These are phyloP conservation scores for Talaromyces funiculosus DNA, from an alignment of 2,329 filamentous ascomycete genomes.

Conservation along the genomic window DNA sequence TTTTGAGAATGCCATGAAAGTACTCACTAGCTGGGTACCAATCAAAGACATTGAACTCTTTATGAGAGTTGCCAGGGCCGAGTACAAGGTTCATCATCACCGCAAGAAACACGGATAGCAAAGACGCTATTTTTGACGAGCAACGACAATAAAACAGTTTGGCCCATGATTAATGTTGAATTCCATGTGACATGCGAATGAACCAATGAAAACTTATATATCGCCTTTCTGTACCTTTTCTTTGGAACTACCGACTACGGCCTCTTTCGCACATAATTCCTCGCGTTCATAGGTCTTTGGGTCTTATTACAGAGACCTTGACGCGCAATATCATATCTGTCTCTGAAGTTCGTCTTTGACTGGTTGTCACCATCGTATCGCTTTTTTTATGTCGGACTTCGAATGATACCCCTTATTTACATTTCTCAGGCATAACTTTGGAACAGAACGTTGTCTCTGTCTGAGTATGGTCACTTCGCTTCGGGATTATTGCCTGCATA, in stretches of 20 bases:
- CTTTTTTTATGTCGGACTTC: background rate
- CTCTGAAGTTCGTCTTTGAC: background rate
- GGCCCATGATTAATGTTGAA: background rate
- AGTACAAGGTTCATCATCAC: conserved; percentile 65
- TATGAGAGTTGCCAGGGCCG: conserved; percentile 81
- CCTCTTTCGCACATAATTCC: background rate
- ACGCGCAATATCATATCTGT: background rate
- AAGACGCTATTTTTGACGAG: background rate
- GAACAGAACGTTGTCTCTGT: background rate
- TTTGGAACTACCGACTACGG: background rate
- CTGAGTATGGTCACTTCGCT: background rate
- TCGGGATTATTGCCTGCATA: background rate
- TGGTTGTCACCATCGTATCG: background rate
- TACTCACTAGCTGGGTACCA: conserved; percentile 86
- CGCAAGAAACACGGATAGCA: conserved; percentile 38
- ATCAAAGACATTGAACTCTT: conserved; percentile 90
- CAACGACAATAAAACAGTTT: background rate
- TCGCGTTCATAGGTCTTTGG: background rate
- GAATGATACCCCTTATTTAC: background rate
- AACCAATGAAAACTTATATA: background rate
- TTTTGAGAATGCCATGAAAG: conserved; percentile 98
- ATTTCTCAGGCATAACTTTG: background rate
- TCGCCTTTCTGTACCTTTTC: background rate
- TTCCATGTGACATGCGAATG: background rate
- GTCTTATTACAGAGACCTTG: background rate